A percentile compares a stretch with the other conserved stretches of the same genome.
Conservation (phyloP, 1,284 basidiomycete species). For the Sporisorium exsertum region DNA sequence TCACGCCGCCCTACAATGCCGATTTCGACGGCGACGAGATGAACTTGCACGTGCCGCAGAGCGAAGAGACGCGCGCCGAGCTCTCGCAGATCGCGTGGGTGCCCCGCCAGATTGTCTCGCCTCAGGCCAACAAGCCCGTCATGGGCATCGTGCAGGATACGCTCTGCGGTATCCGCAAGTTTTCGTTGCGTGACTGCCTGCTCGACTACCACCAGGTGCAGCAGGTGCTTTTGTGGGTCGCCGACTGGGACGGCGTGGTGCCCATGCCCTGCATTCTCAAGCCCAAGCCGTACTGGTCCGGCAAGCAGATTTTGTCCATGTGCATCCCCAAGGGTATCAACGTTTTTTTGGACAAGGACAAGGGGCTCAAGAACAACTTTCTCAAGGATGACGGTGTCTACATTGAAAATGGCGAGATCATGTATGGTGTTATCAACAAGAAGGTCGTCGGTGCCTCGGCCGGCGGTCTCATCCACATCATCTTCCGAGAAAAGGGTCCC, state of each 20-base stretch:
- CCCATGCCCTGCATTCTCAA: conserved; percentile 95
- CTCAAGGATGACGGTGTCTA: conserved; percentile 86
- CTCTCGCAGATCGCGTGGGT: conserved; percentile 99
- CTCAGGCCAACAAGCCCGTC: conserved; percentile 99
- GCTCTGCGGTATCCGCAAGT: conserved; percentile 95
- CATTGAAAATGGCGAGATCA: conserved; percentile 96
- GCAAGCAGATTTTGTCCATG: conserved; percentile 95
- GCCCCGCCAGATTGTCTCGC: conserved; percentile 98
- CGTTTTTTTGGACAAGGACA: conserved; percentile 73
- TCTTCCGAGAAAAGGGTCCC: conserved; percentile 97
- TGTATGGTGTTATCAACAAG: conserved; percentile 96
- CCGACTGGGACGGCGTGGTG: conserved; percentile 93
- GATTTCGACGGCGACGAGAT: conserved; percentile 98
- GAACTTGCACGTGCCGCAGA: conserved; percentile 96
- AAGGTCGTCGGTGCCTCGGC: conserved; percentile 92
- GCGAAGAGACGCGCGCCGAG: conserved; percentile 98
- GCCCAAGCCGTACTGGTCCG: conserved; percentile 97
- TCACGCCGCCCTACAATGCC: conserved; percentile 72
- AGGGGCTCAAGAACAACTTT: conserved; percentile 64
- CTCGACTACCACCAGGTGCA: conserved; percentile 75
- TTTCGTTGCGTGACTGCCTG: conserved; percentile 84
- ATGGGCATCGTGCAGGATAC: conserved; percentile 99
- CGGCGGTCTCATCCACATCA: conserved; percentile 94
- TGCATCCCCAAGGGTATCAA: conserved; percentile 96
- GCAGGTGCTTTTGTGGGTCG: conserved; percentile 96